These are phyloP conservation scores for Macaranga tanarius DNA, from an alignment of 441 rosid genomes.

Conservation along the genomic window DNA sequence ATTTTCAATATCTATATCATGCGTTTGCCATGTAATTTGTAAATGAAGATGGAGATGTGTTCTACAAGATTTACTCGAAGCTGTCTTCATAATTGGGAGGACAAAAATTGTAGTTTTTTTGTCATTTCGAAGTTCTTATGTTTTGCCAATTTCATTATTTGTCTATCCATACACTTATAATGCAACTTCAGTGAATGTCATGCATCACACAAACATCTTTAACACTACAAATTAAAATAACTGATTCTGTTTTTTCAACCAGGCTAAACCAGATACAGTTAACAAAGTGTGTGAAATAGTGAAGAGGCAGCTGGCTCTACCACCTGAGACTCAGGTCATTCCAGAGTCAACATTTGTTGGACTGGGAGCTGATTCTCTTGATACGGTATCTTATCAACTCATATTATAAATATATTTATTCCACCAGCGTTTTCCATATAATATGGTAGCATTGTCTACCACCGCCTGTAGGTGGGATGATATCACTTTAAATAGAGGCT, in stretches of 20 bases:
- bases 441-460: background rate
- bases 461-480: too few relatives aligned
- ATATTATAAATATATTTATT: background rate
- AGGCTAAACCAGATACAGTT: constrained; percentile 51
- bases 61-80: background rate
- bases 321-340: constrained; percentile 33
- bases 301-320: constrained; percentile 48
- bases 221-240: background rate
- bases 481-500: too few relatives aligned
- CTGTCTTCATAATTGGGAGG: background rate
- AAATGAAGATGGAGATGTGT: background rate
- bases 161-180: background rate
- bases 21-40: background rate
- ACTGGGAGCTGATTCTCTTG: constrained; percentile 57
- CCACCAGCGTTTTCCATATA: background rate
- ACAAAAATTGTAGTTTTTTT: background rate
- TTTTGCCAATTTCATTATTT: background rate
- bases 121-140: background rate
- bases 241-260: background rate
- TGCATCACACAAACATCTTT: background rate
- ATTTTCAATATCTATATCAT: background rate
- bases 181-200: background rate
- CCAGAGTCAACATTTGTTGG: constrained; percentile 48
- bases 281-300: constrained; percentile 44
- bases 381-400: constrained; percentile 30